Conservation (phyloP, 176 grass and related monocot species). For the Paspalum notatum region DNA sequence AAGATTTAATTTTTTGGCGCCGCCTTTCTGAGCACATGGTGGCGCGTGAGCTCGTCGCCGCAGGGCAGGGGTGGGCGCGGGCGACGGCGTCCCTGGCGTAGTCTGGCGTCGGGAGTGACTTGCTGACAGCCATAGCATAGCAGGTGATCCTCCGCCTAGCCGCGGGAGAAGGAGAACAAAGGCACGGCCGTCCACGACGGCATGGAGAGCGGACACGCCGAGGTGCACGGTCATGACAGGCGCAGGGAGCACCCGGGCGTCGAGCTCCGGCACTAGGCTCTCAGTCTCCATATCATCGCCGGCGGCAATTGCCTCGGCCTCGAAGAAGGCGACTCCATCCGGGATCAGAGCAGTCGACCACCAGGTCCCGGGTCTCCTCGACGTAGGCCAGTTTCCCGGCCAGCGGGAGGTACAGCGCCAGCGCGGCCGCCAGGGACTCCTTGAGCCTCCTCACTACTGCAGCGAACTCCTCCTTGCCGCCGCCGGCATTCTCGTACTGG, state of each 20-base stretch:
- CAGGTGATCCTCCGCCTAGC: background rate
- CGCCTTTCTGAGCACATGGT: background rate
- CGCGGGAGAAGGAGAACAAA: background rate
- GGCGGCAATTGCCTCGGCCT: background rate
- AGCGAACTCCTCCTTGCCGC: background rate
- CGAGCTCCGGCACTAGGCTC: slow-evolving; percentile 8
- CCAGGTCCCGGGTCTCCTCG: slow-evolving; percentile 11
- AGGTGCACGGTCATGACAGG: slow-evolving; percentile 34
- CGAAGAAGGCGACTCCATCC: slow-evolving; percentile 17
- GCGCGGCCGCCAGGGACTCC: slow-evolving; percentile 9
- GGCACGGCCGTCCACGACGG: background rate
- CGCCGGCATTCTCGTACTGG: background rate
- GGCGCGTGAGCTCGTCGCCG: background rate
- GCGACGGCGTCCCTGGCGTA: background rate
- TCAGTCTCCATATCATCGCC: background rate
- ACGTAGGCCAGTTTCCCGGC: slow-evolving; percentile 17
- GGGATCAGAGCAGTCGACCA: background rate
- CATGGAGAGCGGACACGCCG: background rate
- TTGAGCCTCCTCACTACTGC: background rate
- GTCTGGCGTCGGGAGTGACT: too few species aligned
- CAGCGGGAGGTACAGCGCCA: slow-evolving; percentile 12
- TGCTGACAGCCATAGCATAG: too few species aligned
- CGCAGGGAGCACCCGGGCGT: slow-evolving; percentile 20
- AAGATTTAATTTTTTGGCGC: slow-evolving; percentile 7
- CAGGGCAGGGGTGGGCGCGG: background rate